Conservation (phyloP, 495 filamentous ascomycete genomes). For the Tuber indicum region DNA sequence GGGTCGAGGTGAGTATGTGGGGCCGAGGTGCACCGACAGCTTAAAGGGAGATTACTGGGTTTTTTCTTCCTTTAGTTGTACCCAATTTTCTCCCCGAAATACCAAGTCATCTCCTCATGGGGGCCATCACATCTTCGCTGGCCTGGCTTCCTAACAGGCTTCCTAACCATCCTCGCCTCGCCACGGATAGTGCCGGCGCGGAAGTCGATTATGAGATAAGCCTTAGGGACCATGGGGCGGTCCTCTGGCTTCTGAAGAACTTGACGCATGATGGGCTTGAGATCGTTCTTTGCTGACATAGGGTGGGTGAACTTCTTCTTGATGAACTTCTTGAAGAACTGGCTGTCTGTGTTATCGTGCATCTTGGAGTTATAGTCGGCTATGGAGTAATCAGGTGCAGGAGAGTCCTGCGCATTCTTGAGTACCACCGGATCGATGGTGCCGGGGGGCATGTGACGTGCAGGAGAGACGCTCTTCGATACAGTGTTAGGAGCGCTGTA, state of each 20-base stretch:
- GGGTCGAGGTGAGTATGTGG: neutral
- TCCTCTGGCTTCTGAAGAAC: constrained; percentile 38
- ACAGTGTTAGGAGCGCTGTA: constrained; percentile 24
- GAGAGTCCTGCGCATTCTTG: constrained; percentile 15
- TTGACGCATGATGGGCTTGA: constrained; percentile 35
- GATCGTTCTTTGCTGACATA: constrained; percentile 21
- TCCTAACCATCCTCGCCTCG: constrained; percentile 27
- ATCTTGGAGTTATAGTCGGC: constrained; percentile 33
- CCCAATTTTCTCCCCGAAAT: constrained; percentile 31
- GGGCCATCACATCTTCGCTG: constrained; percentile 33
- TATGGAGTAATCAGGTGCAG: constrained; percentile 27
- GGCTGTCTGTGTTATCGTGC: constrained; percentile 27
- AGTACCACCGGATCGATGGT: neutral
- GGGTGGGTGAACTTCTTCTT: constrained; percentile 34
- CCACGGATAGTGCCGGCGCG: constrained; percentile 30
- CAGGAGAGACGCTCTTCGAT: constrained; percentile 26
- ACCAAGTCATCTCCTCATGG: constrained; percentile 33
- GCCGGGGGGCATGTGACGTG: constrained; percentile 23
- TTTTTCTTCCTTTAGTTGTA: constrained; percentile 19
- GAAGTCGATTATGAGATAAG: constrained; percentile 33
- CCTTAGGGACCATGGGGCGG: constrained; percentile 29
- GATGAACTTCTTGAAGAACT: constrained; percentile 35
- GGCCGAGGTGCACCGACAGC: neutral
- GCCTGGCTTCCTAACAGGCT: constrained; percentile 23
- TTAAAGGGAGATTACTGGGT: neutral